Conservation (phyloP, 2,329 filamentous ascomycete species). For the Hypoxylon sp. region DNA sequence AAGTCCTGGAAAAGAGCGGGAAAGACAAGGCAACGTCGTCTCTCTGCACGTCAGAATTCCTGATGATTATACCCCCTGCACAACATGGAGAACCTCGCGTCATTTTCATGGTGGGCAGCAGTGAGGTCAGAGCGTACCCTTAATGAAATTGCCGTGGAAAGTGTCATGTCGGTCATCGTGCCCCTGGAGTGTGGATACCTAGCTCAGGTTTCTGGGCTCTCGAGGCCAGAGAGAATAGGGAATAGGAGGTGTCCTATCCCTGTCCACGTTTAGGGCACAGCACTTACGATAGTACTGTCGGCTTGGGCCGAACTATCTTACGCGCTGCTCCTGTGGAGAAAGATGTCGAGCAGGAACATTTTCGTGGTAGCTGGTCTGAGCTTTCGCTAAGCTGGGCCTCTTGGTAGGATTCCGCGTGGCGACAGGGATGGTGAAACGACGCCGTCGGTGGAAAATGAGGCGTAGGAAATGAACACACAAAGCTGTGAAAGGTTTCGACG, state of each 20-base stretch:
- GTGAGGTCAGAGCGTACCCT: constrained; percentile 25
- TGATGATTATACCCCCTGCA: constrained; percentile 11
- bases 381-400: constrained; percentile 27
- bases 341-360: constrained; percentile 10
- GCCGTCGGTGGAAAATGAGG: constrained; percentile 35
- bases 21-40: neutral
- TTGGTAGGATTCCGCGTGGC: constrained; percentile 26
- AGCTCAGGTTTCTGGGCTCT: neutral
- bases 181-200: constrained; percentile 4
- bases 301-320: neutral
- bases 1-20: neutral
- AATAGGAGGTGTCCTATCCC: constrained; percentile 2
- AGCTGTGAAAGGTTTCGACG: constrained; percentile 11
- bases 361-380: constrained; percentile 37
- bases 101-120: constrained; percentile 10
- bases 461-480: constrained; percentile 29
- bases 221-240: neutral
- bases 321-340: neutral
- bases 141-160: constrained; percentile 4
- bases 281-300: constrained; percentile 1
- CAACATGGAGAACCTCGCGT: constrained; percentile 23
- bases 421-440: constrained; percentile 40
- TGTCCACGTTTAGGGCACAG: constrained; percentile 1
- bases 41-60: constrained; percentile 11
- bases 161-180: constrained; percentile 7